Conservation (phyloP, 1,284 basidiomycete species). For the Ceratobasidium sp. region DNA sequence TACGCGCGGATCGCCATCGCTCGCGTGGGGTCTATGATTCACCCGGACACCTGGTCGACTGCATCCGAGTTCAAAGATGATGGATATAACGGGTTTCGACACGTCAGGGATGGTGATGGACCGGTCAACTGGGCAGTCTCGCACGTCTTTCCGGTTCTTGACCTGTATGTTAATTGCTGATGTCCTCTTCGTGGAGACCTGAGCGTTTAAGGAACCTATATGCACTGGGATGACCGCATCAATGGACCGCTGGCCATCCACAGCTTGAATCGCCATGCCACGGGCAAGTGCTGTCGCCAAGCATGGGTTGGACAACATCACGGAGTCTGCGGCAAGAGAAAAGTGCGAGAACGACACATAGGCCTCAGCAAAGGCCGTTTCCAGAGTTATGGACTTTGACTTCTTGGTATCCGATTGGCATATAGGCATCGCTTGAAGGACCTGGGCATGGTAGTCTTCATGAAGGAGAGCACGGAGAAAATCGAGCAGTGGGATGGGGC, state of each 20-base stretch:
- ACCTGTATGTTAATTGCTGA: constrained; percentile 9
- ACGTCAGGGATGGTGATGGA: neutral
- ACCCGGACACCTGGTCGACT: too few relatives aligned
- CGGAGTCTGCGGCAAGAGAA: neutral
- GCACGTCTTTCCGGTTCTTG: constrained; percentile 1
- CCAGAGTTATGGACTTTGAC: neutral
- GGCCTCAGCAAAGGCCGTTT: neutral
- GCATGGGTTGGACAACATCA: neutral
- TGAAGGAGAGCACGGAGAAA: constrained; percentile 7
- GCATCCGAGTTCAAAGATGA: constrained; percentile 12
- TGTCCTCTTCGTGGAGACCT: neutral
- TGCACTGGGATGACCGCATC: constrained; percentile 29
- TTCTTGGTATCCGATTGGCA: neutral
- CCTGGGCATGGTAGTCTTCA: neutral
- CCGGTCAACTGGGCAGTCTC: neutral
- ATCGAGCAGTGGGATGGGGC: neutral
- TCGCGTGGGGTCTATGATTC: too few relatives aligned
- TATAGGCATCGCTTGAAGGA: neutral
- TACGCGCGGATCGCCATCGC: too few relatives aligned
- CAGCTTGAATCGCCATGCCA: constrained; percentile 12
- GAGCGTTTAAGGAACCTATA: neutral
- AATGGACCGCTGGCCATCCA: constrained; percentile 15
- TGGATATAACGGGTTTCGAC: neutral
- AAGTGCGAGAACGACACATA: constrained; percentile 21
- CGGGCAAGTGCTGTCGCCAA: neutral